Conservation (phyloP, 2,329 filamentous ascomycete species). For the Orbilia ellipsospora region DNA sequence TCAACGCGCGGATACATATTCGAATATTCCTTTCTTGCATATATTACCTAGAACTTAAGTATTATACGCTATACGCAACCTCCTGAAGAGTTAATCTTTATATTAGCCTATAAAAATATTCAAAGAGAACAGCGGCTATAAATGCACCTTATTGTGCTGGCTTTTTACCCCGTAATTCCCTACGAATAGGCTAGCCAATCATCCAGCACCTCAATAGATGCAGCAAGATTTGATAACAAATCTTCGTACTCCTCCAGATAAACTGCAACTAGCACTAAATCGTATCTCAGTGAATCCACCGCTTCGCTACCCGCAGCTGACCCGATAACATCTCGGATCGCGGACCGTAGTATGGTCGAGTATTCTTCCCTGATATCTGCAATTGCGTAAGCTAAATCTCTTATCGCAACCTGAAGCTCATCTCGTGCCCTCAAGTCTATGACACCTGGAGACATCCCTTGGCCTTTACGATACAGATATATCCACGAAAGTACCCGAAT, state of each 20-base stretch:
- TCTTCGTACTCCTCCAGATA: slow-evolving; percentile 13
- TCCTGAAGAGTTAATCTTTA: no score
- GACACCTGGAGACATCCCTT: background rate
- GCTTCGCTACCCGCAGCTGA: background rate
- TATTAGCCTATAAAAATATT: no score
- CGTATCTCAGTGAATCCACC: background rate
- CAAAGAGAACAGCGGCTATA: no score
- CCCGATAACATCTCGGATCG: slow-evolving; percentile 1
- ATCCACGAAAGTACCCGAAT: background rate
- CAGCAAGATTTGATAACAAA: background rate
- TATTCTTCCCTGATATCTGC: slow-evolving; percentile 2
- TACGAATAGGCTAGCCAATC: background rate
- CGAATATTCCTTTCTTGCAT: no score
- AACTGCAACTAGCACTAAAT: background rate
- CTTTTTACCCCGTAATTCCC: no score
- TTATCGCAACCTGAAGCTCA: slow-evolving; percentile 12
- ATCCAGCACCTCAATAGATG: background rate
- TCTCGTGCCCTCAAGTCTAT: background rate
- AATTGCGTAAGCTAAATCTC: slow-evolving; percentile 9
- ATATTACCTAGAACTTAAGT: no score
- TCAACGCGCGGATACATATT: no score
- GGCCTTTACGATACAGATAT: background rate
- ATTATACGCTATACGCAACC: no score
- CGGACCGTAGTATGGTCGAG: background rate
- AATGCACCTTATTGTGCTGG: no score